A percentile compares a stretch with the other conserved stretches of the same genome.
phyloP scores from a whole-genome alignment of 805 yeast species.

The Saccharomycopsis sp. region DNA sequence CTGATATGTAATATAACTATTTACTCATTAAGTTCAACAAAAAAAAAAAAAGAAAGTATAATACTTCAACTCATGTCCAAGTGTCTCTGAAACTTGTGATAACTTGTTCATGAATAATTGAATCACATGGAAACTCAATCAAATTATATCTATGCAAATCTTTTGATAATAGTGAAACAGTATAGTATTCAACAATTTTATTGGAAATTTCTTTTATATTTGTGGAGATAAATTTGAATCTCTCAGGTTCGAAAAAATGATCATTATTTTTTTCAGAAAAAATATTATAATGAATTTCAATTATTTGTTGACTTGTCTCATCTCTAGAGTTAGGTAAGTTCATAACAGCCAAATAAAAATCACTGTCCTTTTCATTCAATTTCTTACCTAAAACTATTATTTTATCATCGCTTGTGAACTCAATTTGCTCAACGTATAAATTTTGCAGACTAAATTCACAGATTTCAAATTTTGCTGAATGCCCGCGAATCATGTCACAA shows the following conservation, averaged over 20 bases:
- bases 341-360: no score
- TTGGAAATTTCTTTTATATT: no score
- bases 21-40: no score
- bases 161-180: not conserved
- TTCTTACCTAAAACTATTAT: not conserved
- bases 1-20: no score
- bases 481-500: not conserved
- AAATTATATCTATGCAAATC: conserved; percentile 2
- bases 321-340: not conserved
- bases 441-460: not conserved
- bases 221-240: not conserved
- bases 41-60: no score
- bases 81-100: no score
- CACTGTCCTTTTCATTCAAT: not conserved
- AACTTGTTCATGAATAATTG: no score
- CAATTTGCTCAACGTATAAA: not conserved
- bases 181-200: no score
- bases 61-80: no score
- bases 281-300: not conserved
- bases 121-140: no score
- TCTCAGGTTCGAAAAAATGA: not conserved
- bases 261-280: no score
- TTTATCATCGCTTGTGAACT: not conserved
- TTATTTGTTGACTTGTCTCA: no score
- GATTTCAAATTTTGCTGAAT: not conserved